phyloP scores from a whole-genome alignment of 371 early-diverging fungal species.

The Phascolomyces articulosus region DNA sequence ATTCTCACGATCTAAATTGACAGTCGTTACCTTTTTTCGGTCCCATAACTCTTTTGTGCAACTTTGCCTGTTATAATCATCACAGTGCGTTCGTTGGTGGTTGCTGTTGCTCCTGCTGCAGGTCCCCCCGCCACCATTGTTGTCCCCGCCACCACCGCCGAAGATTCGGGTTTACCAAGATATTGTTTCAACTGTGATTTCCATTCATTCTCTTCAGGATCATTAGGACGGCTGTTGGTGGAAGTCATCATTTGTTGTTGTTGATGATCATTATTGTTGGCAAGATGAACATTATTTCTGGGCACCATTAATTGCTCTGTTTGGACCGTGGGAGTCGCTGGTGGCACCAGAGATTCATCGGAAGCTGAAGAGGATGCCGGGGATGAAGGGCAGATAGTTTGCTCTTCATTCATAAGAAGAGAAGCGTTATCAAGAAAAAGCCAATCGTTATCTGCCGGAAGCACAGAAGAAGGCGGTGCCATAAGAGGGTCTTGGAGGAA shows the following conservation, averaged over 20 bases:
- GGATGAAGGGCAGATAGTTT: background rate
- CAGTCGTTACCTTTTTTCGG: slow-evolving; percentile 62
- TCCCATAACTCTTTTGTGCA: slow-evolving; percentile 80
- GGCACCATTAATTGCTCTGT: background rate
- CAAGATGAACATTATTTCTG: background rate
- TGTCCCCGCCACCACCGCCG: background rate
- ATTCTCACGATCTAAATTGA: slow-evolving; percentile 14
- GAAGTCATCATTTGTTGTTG: background rate
- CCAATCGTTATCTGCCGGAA: slow-evolving; percentile 11
- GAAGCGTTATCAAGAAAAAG: slow-evolving; percentile 1
- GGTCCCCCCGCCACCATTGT: too few species aligned
- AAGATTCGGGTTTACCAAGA: slow-evolving; percentile 7
- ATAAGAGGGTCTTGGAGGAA: background rate
- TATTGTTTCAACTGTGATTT: slow-evolving; percentile 7
- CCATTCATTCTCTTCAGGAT: background rate
- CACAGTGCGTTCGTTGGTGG: slow-evolving; percentile 39
- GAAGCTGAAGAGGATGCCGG: slow-evolving; percentile 4
- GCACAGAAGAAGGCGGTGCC: slow-evolving; percentile 8
- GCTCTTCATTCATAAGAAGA: background rate
- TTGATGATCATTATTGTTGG: background rate
- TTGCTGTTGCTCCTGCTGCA: background rate
- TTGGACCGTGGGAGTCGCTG: background rate
- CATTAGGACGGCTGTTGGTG: background rate
- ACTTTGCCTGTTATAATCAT: slow-evolving; percentile 74
- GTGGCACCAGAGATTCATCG: background rate